Base-by-base conservation (phyloP, 257 asterid species). In the Fraxinus americana region DNA sequence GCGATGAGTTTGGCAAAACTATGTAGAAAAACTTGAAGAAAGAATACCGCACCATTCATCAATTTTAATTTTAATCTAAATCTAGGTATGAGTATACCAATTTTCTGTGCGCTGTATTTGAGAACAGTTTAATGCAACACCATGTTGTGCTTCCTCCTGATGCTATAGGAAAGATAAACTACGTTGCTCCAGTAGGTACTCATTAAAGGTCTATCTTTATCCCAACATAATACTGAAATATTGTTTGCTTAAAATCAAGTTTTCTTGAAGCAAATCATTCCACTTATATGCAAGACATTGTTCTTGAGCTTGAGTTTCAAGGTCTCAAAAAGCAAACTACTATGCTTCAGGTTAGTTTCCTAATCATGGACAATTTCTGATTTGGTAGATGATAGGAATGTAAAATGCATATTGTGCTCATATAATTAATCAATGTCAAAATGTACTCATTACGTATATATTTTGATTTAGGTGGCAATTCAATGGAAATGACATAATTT, bases 251-350 rank as follows among this genome's bases (percentile, higher is more conserved):
- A 27, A 71, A 57, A 12, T 43, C 67, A 27, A 72, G 17, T 41
- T 59, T 72, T 57, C 25, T 67, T 71, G 32, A 57, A 54, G 65
- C 83, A 69, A 80, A 70, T 54, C 76, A 70, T 84, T 79, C 75
- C 29, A 75, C 71, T 39, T 71, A 4, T 82, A 45, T 87, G 84
- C 95, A 96, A 98, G 99, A 96, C 78, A 96, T 92, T 76, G 99
- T 96, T 80, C 92, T 96, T 78, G 99, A 93, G 92, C 98, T 96
- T 73, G 99, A 96, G 90, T 96, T 96, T 85, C 99, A 96, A 82
- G 99, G 99, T 29, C 96, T 96, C 82, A 93, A 86, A 84, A 96
- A 96, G 86, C 86, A 88, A 54, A 87, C 87, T 83, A 96, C 99
- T 78, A 96, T 96, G 99, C 99, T 96, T 85, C 98, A 96, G 98